A percentile compares a stretch with the other conserved stretches of the same genome.
Evolutionary conservation across 164 flowering plant genomes (phyloP).

Genomic region (Chimonanthus salicifolius): DNA sequence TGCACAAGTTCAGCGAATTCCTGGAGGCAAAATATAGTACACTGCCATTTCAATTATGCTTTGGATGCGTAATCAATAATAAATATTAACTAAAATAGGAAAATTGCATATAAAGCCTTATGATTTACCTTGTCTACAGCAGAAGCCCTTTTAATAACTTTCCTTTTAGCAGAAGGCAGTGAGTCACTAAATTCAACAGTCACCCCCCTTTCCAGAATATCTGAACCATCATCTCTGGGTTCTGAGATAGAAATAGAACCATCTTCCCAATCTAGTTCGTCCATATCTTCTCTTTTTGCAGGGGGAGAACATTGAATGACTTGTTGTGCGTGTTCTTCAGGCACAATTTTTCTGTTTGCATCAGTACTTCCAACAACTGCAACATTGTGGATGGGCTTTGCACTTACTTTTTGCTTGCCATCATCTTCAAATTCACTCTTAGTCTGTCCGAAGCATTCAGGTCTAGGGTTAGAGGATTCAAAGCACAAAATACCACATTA

Average conservation of each 20-base stretch:
- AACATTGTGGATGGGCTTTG: conserved; percentile 8
- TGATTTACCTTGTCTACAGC: conserved; percentile 74
- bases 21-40: conserved; percentile 25
- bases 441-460: conserved; percentile 18
- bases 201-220: conserved; percentile 25
- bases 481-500: not conserved
- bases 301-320: conserved; percentile 6
- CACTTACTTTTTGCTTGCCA: conserved; percentile 9
- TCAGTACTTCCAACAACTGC: conserved; percentile 9
- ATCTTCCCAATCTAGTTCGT: conserved; percentile 84
- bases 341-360: conserved; percentile 2
- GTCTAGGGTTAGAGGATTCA: not conserved
- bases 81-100: not conserved
- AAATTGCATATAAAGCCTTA: not conserved
- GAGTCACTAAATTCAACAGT: conserved; percentile 51
- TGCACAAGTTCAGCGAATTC: conserved; percentile 86
- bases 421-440: conserved; percentile 14
- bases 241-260: conserved; percentile 34
- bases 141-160: conserved; percentile 53
- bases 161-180: conserved; percentile 38
- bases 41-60: not conserved
- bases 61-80: not conserved
- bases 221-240: conserved; percentile 10
- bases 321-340: conserved; percentile 12
- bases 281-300: conserved; percentile 30